These are phyloP conservation scores for Mollisia scopiformis DNA, from an alignment of 2,329 filamentous ascomycete species.

Conservation along the genomic window DNA sequence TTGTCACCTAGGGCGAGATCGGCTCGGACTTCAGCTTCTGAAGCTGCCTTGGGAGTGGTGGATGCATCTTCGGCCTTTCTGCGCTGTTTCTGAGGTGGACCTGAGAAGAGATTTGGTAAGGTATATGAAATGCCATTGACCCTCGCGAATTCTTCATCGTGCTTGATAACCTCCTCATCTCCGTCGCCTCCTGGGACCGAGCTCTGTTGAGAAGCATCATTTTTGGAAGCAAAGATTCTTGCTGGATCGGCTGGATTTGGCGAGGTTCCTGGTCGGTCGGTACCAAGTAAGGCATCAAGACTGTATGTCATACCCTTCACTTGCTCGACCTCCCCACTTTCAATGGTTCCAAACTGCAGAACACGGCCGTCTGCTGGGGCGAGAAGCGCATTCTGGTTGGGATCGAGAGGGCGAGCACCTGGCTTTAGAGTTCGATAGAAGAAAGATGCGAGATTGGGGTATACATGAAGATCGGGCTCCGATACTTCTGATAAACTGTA, in stretches of 20 bases:
- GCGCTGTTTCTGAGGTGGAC: constrained; percentile 47
- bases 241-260: constrained; percentile 40
- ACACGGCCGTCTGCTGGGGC: constrained; percentile 91
- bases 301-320: constrained; percentile 99
- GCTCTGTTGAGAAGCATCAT: constrained; percentile 24
- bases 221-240: constrained; percentile 48
- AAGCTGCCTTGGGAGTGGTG: constrained; percentile 65
- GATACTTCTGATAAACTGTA: constrained; percentile 78
- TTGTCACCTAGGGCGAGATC: constrained; percentile 76
- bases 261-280: constrained; percentile 51
- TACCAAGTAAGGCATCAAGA: constrained; percentile 87
- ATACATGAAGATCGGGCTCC: constrained; percentile 85
- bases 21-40: constrained; percentile 81
- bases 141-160: constrained; percentile 89
- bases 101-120: constrained; percentile 83
- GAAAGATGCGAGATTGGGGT: constrained; percentile 92
- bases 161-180: constrained; percentile 68
- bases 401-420: constrained; percentile 81
- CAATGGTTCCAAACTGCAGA: constrained; percentile 89
- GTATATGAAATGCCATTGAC: constrained; percentile 97
- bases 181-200: constrained; percentile 32
- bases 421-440: constrained; percentile 96
- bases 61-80: constrained; percentile 72
- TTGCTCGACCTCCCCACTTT: constrained; percentile 94
- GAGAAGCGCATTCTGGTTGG: constrained; percentile 76